phyloP scores from a whole-genome alignment of 2,329 filamentous ascomycete species.

The Beauveria varroae region DNA sequence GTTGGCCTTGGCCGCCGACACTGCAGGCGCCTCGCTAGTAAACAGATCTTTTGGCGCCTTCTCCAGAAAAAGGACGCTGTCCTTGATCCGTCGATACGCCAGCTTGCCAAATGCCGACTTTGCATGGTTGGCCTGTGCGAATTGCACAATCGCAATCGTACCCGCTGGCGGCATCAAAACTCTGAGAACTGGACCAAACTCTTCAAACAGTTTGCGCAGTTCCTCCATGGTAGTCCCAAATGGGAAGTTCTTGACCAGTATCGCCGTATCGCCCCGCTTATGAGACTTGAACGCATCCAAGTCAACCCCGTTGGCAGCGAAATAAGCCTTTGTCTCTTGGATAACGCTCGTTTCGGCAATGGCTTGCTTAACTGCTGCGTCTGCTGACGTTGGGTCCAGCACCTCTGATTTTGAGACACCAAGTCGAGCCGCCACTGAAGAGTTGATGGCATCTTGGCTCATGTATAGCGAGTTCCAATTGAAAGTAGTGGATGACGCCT shows the following conservation, averaged over 20 bases:
- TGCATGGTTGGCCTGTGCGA: constrained; percentile 68
- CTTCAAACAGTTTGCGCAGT: constrained; percentile 72
- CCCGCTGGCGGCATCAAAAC: constrained; percentile 89
- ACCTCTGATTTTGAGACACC: constrained; percentile 87
- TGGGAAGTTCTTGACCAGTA: constrained; percentile 92
- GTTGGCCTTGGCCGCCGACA: constrained; percentile 20
- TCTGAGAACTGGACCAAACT: constrained; percentile 71
- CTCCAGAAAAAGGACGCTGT: constrained; percentile 86
- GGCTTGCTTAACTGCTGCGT: constrained; percentile 92
- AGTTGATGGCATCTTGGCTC: constrained; percentile 91
- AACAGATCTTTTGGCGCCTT: constrained; percentile 86
- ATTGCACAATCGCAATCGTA: constrained; percentile 91
- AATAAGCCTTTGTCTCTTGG: constrained; percentile 91
- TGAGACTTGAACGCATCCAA: constrained; percentile 83
- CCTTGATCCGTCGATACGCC: constrained; percentile 85
- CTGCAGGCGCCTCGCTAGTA: constrained; percentile 18
- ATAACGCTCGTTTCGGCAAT: constrained; percentile 95
- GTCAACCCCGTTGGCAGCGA: constrained; percentile 79
- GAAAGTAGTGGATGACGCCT: constrained; percentile 71
- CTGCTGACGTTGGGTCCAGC: constrained; percentile 89
- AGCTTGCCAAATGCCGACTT: constrained; percentile 77
- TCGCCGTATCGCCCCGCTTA: constrained; percentile 76
- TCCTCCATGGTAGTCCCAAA: constrained; percentile 75
- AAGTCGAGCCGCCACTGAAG: constrained; percentile 77
- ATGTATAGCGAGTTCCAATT: constrained; percentile 99